These are phyloP conservation scores for Blastomyces silverae DNA, from an alignment of 2,329 filamentous ascomycete species.

Conservation along the genomic window DNA sequence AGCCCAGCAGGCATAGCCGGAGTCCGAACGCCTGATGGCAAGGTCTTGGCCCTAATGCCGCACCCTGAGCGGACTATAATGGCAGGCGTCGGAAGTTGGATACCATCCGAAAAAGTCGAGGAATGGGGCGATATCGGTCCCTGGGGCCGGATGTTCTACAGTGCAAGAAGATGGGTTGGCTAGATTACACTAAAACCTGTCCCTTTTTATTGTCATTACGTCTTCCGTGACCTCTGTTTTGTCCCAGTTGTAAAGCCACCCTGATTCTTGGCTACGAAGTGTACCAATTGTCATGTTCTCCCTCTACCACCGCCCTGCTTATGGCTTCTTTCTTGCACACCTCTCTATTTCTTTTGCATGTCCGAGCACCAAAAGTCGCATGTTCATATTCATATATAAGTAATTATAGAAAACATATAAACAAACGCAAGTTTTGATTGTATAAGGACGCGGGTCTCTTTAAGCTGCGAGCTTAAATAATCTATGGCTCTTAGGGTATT, in stretches of 20 bases:
- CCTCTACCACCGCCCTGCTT: neutral
- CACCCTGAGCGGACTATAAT: constrained; percentile 87
- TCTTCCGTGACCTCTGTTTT: neutral
- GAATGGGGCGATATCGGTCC: constrained; percentile 77
- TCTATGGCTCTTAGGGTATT: neutral
- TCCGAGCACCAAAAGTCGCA: neutral
- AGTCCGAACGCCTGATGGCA: constrained; percentile 67
- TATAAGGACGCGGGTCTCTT: neutral
- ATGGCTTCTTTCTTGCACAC: neutral
- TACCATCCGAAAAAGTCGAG: constrained; percentile 54
- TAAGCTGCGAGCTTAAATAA: neutral
- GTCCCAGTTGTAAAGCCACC: neutral
- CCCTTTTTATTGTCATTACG: neutral
- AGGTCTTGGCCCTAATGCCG: constrained; percentile 85
- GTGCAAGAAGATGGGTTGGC: constrained; percentile 80
- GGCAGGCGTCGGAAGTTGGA: constrained; percentile 68
- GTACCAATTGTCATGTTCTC: neutral
- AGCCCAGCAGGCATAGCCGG: constrained; percentile 74
- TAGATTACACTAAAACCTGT: constrained; percentile 27
- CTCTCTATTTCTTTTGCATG: neutral
- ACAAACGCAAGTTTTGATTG: neutral
- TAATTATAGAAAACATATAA: constrained; percentile 3
- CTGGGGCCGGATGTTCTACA: constrained; percentile 81
- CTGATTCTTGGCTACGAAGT: neutral
- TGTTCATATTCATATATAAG: neutral